These are phyloP conservation scores for Hylodesmum podocarpum DNA, from an alignment of 306 rosid genomes.

Conservation along the genomic window DNA sequence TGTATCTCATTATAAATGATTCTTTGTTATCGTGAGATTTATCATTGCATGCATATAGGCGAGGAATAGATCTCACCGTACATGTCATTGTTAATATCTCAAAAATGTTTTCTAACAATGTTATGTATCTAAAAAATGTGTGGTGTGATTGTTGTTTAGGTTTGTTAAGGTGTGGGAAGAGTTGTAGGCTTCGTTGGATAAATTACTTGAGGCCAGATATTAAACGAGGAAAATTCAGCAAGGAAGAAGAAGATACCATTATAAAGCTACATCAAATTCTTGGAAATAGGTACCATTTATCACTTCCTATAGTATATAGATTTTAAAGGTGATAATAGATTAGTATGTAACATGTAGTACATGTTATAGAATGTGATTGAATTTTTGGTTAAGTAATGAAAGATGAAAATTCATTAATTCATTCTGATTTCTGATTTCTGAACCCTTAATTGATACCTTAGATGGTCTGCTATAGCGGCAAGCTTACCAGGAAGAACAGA, in stretches of 20 bases:
- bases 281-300: slow-evolving; percentile 99
- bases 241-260: slow-evolving; percentile 77
- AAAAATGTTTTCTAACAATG: too few species aligned
- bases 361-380: neutral
- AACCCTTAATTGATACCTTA: slow-evolving; percentile 27
- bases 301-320: too few species aligned
- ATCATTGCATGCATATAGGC: too few species aligned
- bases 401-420: neutral
- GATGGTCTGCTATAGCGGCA: slow-evolving; percentile 96
- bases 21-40: too few species aligned
- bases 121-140: too few species aligned
- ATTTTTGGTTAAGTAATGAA: neutral
- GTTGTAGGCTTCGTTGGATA: slow-evolving; percentile 96
- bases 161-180: slow-evolving; percentile 91
- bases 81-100: too few species aligned
- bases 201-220: slow-evolving; percentile 87
- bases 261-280: slow-evolving; percentile 63
- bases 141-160: slow-evolving; percentile 56
- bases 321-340: too few species aligned
- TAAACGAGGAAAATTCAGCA: slow-evolving; percentile 85
- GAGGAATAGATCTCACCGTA: too few species aligned
- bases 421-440: too few species aligned
- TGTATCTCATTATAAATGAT: too few species aligned
- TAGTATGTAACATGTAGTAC: neutral
- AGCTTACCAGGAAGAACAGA: slow-evolving; percentile 91